Conservation (phyloP, 768 basidiomycete species). For the Cystofilobasidium macerans region DNA sequence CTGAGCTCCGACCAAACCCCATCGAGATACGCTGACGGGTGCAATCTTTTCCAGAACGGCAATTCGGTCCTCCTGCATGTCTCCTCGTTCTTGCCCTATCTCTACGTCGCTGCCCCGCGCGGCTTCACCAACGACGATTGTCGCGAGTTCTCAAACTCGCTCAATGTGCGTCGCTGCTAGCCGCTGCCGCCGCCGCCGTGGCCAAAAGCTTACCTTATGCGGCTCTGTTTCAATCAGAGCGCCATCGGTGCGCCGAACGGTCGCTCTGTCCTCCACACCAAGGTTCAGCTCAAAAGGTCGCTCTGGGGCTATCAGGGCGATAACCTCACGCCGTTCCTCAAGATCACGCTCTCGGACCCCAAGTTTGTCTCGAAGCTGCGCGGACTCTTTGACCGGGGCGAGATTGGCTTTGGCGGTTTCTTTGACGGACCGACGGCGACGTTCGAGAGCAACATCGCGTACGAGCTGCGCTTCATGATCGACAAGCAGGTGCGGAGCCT, state of each 20-base stretch:
- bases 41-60: conserved; percentile 48
- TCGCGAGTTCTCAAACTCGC: conserved; percentile 50
- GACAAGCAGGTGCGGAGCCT: conserved; percentile 61
- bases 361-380: conserved; percentile 72
- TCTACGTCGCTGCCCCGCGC: conserved; percentile 76
- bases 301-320: conserved; percentile 87
- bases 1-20: too few relatives aligned
- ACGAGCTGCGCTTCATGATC: conserved; percentile 91
- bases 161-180: conserved; percentile 55
- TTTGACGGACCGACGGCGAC: conserved; percentile 51
- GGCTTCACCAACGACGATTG: conserved; percentile 65
- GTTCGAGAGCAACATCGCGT: conserved; percentile 89
- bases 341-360: conserved; percentile 62
- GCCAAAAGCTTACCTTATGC: not conserved
- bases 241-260: conserved; percentile 12
- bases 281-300: conserved; percentile 47
- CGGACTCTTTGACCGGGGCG: conserved; percentile 65
- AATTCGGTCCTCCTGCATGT: conserved; percentile 81
- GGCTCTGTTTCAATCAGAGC: not conserved
- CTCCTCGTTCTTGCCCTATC: conserved; percentile 77
- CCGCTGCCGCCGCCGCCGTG: not conserved
- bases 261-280: conserved; percentile 18
- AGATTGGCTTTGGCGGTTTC: conserved; percentile 55
- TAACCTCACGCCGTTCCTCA: conserved; percentile 66
- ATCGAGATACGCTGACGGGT: too few relatives aligned